Conservation (phyloP, 148 eudicot species). For the Chenopodium quinoa region DNA sequence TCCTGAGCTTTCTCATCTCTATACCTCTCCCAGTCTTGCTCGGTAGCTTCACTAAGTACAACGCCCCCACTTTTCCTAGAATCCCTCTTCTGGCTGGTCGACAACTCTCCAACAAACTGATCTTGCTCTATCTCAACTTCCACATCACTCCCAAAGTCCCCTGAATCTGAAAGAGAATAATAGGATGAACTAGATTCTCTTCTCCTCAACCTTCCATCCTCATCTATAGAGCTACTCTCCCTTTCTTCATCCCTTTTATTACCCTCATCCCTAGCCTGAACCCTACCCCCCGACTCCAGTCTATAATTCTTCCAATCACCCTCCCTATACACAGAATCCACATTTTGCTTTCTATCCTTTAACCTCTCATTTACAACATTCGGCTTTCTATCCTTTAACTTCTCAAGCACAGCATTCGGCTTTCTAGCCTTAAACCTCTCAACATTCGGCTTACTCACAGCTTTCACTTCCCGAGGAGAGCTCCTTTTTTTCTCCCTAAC, state of each 20-base stretch:
- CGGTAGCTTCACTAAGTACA: conserved; percentile 30
- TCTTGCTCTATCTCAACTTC: conserved; percentile 42
- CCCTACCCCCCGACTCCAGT: conserved; percentile 25
- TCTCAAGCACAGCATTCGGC: conserved; percentile 6
- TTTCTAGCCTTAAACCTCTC: conserved; percentile 24
- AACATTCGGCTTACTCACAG: conserved; percentile 30
- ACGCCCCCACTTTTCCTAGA: conserved; percentile 36
- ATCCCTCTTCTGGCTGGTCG: conserved; percentile 27
- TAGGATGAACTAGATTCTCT: conserved; percentile 64
- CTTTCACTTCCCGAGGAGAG: conserved; percentile 28
- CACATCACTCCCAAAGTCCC: conserved; percentile 45
- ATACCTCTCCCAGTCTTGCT: conserved; percentile 29
- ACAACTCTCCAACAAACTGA: conserved; percentile 38
- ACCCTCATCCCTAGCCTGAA: conserved; percentile 35
- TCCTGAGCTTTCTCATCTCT: conserved; percentile 24
- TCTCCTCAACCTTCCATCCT: conserved; percentile 42
- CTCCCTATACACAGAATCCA: conserved; percentile 16
- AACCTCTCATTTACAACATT: not conserved
- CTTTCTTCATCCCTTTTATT: conserved; percentile 29
- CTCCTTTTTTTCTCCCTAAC: conserved; percentile 38
- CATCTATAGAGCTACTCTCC: conserved; percentile 30
- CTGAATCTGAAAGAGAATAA: conserved; percentile 49
- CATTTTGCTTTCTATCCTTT: conserved; percentile 19
- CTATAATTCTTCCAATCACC: conserved; percentile 26
- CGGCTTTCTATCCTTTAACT: conserved; percentile 12